phyloP scores from a whole-genome alignment of 108 stramenopile genomes.

The Nitzschia sp. region DNA sequence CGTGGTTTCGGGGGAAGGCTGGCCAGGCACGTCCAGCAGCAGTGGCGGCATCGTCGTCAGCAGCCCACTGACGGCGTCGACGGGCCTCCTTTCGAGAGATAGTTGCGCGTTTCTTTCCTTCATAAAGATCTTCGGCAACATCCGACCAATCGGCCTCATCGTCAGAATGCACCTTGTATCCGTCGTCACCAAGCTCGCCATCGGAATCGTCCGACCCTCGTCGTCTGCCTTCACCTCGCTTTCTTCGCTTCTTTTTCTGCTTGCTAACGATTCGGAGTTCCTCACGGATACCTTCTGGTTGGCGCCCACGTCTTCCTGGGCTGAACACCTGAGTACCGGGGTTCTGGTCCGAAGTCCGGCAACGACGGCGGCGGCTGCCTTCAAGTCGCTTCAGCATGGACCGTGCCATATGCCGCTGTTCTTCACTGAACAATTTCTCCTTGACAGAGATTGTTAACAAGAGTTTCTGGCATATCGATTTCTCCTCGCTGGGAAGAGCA shows the following conservation, averaged over 20 bases:
- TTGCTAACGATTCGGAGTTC: slow-evolving; percentile 72
- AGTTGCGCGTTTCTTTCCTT: slow-evolving; percentile 48
- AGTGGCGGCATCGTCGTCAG: slow-evolving; percentile 71
- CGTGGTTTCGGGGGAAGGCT: slow-evolving; percentile 70
- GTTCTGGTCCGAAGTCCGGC: slow-evolving; percentile 62
- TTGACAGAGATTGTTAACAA: slow-evolving; percentile 82
- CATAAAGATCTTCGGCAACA: slow-evolving; percentile 61
- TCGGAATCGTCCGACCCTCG: slow-evolving; percentile 33
- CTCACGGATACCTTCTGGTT: slow-evolving; percentile 55
- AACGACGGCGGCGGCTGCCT: slow-evolving; percentile 76
- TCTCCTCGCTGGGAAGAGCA: slow-evolving; percentile 61
- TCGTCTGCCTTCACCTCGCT: slow-evolving; percentile 29
- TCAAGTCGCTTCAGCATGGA: slow-evolving; percentile 72
- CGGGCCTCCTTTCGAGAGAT: slow-evolving; percentile 78
- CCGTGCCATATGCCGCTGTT: slow-evolving; percentile 66
- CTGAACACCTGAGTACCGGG: neutral
- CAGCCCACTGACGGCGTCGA: slow-evolving; percentile 81
- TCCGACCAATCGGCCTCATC: slow-evolving; percentile 87
- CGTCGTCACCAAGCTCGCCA: slow-evolving; percentile 63
- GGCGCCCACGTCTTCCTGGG: slow-evolving; percentile 25
- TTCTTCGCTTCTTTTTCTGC: slow-evolving; percentile 61
- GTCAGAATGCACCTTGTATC: slow-evolving; percentile 75
- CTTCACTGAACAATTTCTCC: slow-evolving; percentile 75
- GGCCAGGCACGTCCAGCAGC: slow-evolving; percentile 86
- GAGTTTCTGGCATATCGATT: slow-evolving; percentile 70